Percentiles rank a stretch among this genome's conserved stretches.
Conservation (phyloP, 495 filamentous ascomycete species). For the Cercophora sp. region DNA sequence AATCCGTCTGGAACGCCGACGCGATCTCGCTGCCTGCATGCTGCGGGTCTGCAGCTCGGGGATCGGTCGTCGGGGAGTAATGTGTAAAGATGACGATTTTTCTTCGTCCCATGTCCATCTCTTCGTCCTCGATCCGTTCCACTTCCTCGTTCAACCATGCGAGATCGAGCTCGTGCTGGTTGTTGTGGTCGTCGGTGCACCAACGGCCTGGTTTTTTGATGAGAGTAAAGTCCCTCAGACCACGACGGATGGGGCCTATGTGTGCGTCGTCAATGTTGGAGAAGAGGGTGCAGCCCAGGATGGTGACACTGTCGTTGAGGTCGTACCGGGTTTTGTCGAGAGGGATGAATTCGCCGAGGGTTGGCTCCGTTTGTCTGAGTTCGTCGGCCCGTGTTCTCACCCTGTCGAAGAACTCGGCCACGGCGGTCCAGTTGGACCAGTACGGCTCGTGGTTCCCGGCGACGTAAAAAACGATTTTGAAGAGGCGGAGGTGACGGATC, state of each 20-base stretch:
- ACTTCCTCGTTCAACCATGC: constrained; percentile 51
- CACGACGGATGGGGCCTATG: constrained; percentile 21
- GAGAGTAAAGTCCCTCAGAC: constrained; percentile 49
- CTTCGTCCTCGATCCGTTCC: too few relatives aligned
- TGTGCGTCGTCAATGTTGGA: constrained; percentile 30
- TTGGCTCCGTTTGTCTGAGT: background rate
- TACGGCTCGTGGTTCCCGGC: constrained; percentile 55
- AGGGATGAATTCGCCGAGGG: constrained; percentile 39
- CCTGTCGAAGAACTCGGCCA: constrained; percentile 15
- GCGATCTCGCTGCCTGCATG: constrained; percentile 38
- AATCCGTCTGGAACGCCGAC: constrained; percentile 46
- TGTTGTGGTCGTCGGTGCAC: constrained; percentile 41
- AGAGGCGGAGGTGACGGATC: constrained; percentile 35
- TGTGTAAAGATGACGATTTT: constrained; percentile 51
- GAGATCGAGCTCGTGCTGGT: constrained; percentile 40
- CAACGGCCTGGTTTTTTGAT: constrained; percentile 49
- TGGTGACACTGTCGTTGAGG: constrained; percentile 28
- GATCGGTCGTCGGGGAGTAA: constrained; percentile 42
- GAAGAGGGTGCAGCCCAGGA: constrained; percentile 51
- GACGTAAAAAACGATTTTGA: constrained; percentile 46
- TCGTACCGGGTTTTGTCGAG: constrained; percentile 43
- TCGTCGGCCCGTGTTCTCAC: background rate
- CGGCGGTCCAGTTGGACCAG: constrained; percentile 29
- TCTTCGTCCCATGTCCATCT: constrained; percentile 29
- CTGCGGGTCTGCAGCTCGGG: constrained; percentile 34